These are phyloP conservation scores for Dictyostelium capitatum DNA, from an alignment of 78 protist species.

Conservation along the genomic window DNA sequence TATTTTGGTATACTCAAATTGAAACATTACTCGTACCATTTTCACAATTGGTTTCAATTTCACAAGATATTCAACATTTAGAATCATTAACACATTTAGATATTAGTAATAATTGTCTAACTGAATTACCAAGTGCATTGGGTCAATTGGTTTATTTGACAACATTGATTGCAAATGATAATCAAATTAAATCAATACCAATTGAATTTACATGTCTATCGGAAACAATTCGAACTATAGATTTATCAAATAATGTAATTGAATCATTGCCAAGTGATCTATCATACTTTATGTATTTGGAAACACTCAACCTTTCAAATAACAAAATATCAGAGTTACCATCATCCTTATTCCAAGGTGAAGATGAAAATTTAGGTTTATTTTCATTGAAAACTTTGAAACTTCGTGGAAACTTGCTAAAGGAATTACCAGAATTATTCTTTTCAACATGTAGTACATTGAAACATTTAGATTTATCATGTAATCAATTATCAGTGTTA, in stretches of 20 bases:
- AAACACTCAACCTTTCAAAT: conserved; percentile 24
- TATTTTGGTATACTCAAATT: conserved; percentile 68
- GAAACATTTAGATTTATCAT: conserved; percentile 38
- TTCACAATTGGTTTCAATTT: conserved; percentile 39
- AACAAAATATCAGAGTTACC: conserved; percentile 14
- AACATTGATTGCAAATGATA: not conserved
- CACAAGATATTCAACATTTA: conserved; percentile 63
- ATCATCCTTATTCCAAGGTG: not conserved
- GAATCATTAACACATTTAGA: conserved; percentile 55
- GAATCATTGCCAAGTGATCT: conserved; percentile 11
- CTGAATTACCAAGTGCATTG: conserved; percentile 31
- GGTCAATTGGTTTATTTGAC: not conserved
- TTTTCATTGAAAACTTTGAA: conserved; percentile 24
- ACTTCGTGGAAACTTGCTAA: conserved; percentile 1
- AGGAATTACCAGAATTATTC: not conserved
- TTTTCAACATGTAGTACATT: conserved; percentile 4
- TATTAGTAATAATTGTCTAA: conserved; percentile 16
- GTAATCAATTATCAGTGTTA: not conserved
- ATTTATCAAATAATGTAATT: conserved; percentile 39
- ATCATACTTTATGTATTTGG: not conserved
- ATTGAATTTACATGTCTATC: not conserved
- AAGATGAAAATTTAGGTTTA: conserved; percentile 6
- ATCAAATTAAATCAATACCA: conserved; percentile 16
- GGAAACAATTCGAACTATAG: not conserved
- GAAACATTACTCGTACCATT: conserved; percentile 17